Evolutionary conservation across 148 eudicot species (phyloP), one percentile per base, ranked within the genome.

Genomic region (Fagopyrum tataricum): DNA sequence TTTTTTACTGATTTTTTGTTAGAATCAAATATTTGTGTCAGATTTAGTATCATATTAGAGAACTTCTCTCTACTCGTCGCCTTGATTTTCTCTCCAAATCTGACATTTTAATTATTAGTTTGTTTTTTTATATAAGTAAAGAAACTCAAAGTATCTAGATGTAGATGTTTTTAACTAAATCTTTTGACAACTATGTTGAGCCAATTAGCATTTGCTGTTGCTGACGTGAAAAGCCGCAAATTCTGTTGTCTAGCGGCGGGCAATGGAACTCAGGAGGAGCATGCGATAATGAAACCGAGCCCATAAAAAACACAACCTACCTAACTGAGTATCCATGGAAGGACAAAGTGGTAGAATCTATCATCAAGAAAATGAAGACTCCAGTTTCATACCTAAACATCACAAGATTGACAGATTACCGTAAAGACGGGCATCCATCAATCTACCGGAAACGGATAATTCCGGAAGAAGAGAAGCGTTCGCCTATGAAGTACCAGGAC

Each of bases 211-310:
- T n/a, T n/a, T n/a, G n/a, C n/a, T n/a, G n/a, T n/a, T 31, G 37
- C 37, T 31, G 37, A 31, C 37, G 2, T 31, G 37, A 31, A 31
- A 31, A 31, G 37, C 37, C 37, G 37, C 37, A 31, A 31, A 31
- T 31, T 31, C 37, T 71, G 49, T 51, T 78, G 23, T 89, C 31
- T 18, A 95, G 99, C 2, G 99, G 99, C 10, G 97, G 99, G 69
- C 97, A 90, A 67, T 95, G 99, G 99, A 95, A 95, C 71, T 95
- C 99, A 0, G 97, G 97, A 0, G 99, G 99, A 52, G 80, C 77
- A 78, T 95, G 99, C 44, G 91, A 90, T 77, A 82, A 84, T 62
- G 96, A 95, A 71, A 90, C 87, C 0, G 88, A 87, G 77, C 96
- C 99, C 18, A 95, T 92, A 31, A 87, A 73, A 75, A 88, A 95